Base-by-base conservation (phyloP, 495 filamentous ascomycete genomes). In the Cudoniella acicularis region DNA sequence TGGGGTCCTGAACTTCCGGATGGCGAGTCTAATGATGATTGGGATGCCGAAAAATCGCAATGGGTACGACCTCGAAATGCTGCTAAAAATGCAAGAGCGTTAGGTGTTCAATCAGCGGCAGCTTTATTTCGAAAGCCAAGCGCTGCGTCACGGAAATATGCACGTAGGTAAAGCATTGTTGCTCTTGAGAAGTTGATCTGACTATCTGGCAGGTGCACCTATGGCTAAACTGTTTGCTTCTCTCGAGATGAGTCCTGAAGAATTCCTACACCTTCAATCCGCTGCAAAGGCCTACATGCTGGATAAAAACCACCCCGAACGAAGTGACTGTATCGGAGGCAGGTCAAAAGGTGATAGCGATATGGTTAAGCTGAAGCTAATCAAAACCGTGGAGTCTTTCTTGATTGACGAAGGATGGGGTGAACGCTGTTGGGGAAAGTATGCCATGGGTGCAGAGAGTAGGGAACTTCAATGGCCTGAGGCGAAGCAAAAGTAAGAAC, bases 281-380 rank as follows among this genome's bases (percentile, higher is more conserved):
- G 81, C 78, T 3, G 83, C 83, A 0, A 87, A 86, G 62, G 62
- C 57, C 10, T 87, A 80, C 61, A 87, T 87, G 84, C 70, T 87
- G 16, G 75, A 86, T 64, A 69, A 78, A 23, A 64, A 72, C 4
- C 67, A 83, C 57, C 82, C 83, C 1, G 82, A 86, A 13, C 71
- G 84, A 26, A 75, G 76, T 43, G 77, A 83, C 9, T 86, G 83
- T 58, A 81, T 86, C 1, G 84, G 83, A 3, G 80, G 76, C 47
- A 72, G 79, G n/a, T 79, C 79, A 8, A 83, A 78, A 53, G 82
- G 81, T 2, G 82, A 85, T 59, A 78, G 76, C 0, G 83, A 86
- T 53, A 80, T 85, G 77, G 79, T 83, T 10, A 85, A 83, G 59
- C 55, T 85, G 46, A 74, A 77, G n/a, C 70, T 87, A 2, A 85